These are phyloP conservation scores for Polygonum maritimum DNA, from an alignment of 148 eudicot species.

Conservation along the genomic window DNA sequence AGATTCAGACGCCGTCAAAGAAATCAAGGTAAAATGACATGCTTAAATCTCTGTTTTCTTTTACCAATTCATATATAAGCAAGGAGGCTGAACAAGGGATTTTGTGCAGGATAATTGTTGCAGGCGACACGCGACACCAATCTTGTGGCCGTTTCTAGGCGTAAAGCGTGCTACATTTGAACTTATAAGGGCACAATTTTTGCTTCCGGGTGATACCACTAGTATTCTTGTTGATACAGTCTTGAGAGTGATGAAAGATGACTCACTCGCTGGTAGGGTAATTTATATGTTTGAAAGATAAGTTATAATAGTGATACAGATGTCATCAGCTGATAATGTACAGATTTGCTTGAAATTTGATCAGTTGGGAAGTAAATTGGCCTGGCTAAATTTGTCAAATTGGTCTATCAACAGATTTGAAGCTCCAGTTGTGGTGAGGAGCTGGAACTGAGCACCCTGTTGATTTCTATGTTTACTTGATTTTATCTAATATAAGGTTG, in stretches of 20 bases:
- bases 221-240: not conserved
- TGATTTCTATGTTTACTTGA: too few relatives aligned
- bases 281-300: not conserved
- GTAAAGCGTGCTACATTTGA: not conserved
- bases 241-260: not conserved
- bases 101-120: not conserved
- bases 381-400: not conserved
- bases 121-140: not conserved
- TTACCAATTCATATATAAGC: not conserved
- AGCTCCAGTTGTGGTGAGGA: not conserved
- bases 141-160: not conserved
- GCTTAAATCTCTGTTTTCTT: not conserved
- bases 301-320: not conserved
- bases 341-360: not conserved
- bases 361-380: not conserved
- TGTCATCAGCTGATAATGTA: not conserved
- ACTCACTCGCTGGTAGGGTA: not conserved
- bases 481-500: too few relatives aligned
- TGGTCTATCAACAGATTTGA: not conserved
- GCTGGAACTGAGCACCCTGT: not conserved
- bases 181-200: not conserved
- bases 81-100: not conserved
- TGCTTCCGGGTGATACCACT: not conserved
- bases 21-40: conserved; percentile 14
- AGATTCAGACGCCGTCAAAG: conserved; percentile 20